Percentiles rank a stretch among this genome's conserved stretches.
Conservation (phyloP, 345 rosid genomes). For the Gossypioides kirkii region DNA sequence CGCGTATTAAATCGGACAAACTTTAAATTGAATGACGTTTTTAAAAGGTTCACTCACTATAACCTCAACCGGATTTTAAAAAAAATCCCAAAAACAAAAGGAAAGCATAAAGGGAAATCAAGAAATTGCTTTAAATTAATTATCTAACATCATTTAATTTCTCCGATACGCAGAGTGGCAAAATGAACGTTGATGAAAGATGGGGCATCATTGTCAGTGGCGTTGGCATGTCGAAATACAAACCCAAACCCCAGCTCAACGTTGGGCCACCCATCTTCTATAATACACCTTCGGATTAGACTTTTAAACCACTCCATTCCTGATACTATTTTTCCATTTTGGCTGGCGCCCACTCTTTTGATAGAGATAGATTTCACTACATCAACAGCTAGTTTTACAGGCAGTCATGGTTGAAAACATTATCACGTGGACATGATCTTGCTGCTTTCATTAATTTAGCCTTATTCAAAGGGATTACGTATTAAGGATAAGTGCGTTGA, state of each 20-base stretch:
- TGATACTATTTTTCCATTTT: not conserved
- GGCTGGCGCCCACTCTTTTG: not conserved
- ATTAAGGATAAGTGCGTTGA: not conserved
- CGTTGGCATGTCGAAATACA: not conserved
- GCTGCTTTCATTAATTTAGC: not conserved
- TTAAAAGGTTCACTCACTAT: not conserved
- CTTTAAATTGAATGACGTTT: not conserved
- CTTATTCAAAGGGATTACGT: conserved; percentile 4
- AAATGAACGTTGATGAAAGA: not conserved
- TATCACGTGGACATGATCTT: not conserved
- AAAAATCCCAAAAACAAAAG: not conserved
- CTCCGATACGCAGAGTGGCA: not conserved
- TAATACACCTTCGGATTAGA: not conserved
- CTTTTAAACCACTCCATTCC: conserved; percentile 4
- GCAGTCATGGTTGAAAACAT: not conserved
- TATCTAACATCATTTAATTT: not conserved
- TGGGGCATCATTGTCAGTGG: not conserved
- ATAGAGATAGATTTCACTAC: not conserved
- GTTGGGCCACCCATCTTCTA: not conserved
- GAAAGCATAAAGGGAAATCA: not conserved
- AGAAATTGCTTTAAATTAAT: not conserved
- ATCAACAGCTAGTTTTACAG: not conserved
- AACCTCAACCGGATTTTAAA: not conserved
- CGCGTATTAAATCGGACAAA: not conserved
- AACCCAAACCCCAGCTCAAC: not conserved